phyloP scores from a whole-genome alignment of 1,284 basidiomycete genomes.

The Ustilago crameri region DNA sequence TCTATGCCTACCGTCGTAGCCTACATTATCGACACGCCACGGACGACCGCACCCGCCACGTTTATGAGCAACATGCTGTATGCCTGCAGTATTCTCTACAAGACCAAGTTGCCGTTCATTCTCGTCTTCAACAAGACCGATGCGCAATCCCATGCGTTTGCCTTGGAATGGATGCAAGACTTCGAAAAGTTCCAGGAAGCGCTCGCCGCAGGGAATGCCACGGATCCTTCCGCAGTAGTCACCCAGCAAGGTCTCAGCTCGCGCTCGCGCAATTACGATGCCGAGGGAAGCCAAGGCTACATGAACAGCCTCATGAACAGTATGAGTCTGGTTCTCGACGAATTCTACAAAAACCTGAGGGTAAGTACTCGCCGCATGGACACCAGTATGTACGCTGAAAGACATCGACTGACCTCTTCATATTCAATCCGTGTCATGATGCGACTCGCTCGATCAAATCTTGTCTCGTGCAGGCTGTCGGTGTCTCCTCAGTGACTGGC shows the following conservation, averaged over 20 bases:
- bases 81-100: constrained; percentile 98
- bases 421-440: not conserved
- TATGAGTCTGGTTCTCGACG: constrained; percentile 97
- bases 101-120: constrained; percentile 95
- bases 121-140: constrained; percentile 99
- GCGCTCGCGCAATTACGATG: constrained; percentile 26
- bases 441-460: not conserved
- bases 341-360: constrained; percentile 96
- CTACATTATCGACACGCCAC: constrained; percentile 96
- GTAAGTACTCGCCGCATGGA: constrained; percentile 70
- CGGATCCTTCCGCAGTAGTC: constrained; percentile 70
- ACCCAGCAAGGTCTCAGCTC: constrained; percentile 27
- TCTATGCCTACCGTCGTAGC: constrained; percentile 93
- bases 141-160: constrained; percentile 87
- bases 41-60: constrained; percentile 92
- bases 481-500: constrained; percentile 94
- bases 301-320: constrained; percentile 99
- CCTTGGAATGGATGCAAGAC: constrained; percentile 97
- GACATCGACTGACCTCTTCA: not conserved
- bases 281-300: constrained; percentile 78
- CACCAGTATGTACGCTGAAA: not conserved
- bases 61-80: constrained; percentile 99
- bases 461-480: constrained; percentile 78
- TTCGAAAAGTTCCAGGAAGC: constrained; percentile 80
- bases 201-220: constrained; percentile 67